These are phyloP conservation scores for Taxillus chinensis DNA, from an alignment of 164 flowering plant species.

Conservation along the genomic window DNA sequence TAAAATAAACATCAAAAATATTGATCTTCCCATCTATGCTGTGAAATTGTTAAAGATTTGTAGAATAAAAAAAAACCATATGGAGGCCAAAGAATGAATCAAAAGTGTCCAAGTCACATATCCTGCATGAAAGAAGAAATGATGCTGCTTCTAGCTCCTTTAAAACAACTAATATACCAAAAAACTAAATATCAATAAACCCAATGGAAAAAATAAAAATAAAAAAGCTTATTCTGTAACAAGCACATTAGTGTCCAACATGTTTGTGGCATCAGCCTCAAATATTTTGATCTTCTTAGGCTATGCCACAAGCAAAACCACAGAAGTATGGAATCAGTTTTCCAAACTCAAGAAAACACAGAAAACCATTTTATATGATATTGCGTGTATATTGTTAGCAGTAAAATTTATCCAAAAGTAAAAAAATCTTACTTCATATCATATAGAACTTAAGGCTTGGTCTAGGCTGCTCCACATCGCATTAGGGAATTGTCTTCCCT, in stretches of 20 bases:
- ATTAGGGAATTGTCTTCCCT: no score
- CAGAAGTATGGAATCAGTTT: no score
- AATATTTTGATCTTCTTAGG: no score
- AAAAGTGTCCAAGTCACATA: neutral
- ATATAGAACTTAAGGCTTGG: no score
- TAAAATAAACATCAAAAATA: neutral
- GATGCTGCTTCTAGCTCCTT: neutral
- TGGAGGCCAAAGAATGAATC: neutral
- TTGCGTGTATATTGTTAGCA: no score
- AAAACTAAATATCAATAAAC: no score
- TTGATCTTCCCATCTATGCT: neutral
- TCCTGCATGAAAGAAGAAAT: neutral
- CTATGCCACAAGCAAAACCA: no score
- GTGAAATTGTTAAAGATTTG: neutral
- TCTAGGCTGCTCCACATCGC: no score
- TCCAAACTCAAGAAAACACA: no score
- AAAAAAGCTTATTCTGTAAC: neutral
- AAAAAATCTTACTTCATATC: no score
- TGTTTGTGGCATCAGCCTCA: neutral
- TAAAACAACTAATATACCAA: neutral
- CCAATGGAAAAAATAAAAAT: neutral
- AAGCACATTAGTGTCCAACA: neutral
- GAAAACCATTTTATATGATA: no score
- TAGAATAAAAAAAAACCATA: neutral
- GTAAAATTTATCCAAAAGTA: no score